Conservation (phyloP, 208 protist genomes). For the Kentomonas sorsogonicus region DNA sequence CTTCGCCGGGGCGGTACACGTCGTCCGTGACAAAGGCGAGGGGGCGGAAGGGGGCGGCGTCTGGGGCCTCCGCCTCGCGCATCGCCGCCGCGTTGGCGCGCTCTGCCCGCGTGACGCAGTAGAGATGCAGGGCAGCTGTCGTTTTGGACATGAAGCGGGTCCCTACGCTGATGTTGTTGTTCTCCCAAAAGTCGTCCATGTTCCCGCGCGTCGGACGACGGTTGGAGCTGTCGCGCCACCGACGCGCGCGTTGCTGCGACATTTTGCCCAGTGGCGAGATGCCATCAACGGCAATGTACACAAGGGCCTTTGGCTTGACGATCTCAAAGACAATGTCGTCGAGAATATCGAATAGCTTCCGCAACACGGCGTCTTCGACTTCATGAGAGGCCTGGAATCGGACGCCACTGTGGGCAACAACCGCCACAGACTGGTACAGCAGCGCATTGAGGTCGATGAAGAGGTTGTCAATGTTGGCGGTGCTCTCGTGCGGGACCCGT, state of each 20-base stretch:
- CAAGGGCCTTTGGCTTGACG: constrained; percentile 90
- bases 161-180: constrained; percentile 80
- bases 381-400: constrained; percentile 38
- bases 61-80: not conserved
- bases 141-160: constrained; percentile 81
- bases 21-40: constrained; percentile 93
- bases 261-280: constrained; percentile 98
- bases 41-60: constrained; percentile 16
- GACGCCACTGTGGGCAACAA: constrained; percentile 34
- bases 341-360: constrained; percentile 63
- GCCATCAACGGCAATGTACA: constrained; percentile 97
- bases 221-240: constrained; percentile 48
- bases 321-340: constrained; percentile 83
- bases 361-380: constrained; percentile 62
- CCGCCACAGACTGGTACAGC: constrained; percentile 72
- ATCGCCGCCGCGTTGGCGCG: constrained; percentile 50
- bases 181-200: constrained; percentile 63
- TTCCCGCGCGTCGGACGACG: constrained; percentile 18
- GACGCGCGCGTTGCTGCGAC: constrained; percentile 98
- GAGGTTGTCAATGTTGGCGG: constrained; percentile 44
- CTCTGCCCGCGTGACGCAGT: constrained; percentile 73
- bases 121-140: constrained; percentile 71
- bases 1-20: constrained; percentile 95
- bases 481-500: constrained; percentile 10
- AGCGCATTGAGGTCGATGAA: constrained; percentile 85